A percentile compares a stretch with the other conserved stretches of the same genome.
phyloP scores from a whole-genome alignment of 140 eudicot genomes.

The Anethum foeniculum region DNA sequence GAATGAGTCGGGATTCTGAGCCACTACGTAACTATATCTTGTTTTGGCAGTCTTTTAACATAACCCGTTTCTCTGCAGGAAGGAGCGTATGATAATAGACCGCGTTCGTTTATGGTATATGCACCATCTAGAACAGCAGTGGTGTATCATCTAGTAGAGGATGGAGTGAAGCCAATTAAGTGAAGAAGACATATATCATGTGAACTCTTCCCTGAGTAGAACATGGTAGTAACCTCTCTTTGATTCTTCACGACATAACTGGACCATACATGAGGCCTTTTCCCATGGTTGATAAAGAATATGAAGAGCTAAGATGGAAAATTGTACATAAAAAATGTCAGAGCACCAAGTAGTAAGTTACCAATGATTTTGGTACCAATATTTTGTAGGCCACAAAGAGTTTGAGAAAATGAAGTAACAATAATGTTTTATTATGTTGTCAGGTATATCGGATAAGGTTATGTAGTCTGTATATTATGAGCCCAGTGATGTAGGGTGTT shows the following conservation, averaged over 20 bases:
- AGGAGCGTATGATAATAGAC: slow-evolving; percentile 57
- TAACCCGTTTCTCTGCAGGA: slow-evolving; percentile 39
- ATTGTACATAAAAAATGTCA: neutral
- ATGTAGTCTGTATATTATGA: neutral
- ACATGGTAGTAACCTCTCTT: neutral
- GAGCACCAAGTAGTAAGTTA: neutral
- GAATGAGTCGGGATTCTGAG: slow-evolving; percentile 10
- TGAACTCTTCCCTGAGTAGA: neutral
- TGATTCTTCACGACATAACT: neutral
- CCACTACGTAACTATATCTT: neutral
- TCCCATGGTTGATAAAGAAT: neutral
- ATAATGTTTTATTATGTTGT: neutral
- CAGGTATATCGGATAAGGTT: neutral
- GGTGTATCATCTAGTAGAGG: slow-evolving; percentile 50
- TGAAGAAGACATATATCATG: neutral
- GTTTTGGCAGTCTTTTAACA: neutral
- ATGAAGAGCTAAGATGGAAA: neutral
- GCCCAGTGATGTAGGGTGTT: neutral
- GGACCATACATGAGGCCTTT: neutral
- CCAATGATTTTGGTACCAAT: slow-evolving; percentile 1
- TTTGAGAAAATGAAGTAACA: neutral
- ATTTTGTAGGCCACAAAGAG: slow-evolving; percentile 2
- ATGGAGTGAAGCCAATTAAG: slow-evolving; percentile 23
- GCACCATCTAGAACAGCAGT: slow-evolving; percentile 85
- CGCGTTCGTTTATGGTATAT: slow-evolving; percentile 72